Evolutionary conservation across 495 filamentous ascomycete genomes (phyloP), one percentile per base, ranked within the genome.

Genomic region (Trichoderma parareesei): DNA sequence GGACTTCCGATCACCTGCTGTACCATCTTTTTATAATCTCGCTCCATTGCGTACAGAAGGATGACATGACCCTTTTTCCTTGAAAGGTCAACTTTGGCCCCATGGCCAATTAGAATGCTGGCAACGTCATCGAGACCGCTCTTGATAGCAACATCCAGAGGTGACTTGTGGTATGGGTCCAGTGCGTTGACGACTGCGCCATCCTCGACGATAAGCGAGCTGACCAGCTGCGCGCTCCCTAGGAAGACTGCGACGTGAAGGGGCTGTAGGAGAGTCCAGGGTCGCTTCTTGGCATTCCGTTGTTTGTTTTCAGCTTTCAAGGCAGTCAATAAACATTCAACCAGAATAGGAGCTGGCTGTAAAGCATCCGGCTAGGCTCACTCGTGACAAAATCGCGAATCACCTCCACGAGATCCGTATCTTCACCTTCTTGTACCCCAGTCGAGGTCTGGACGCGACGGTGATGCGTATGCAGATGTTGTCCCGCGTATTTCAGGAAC

Each of bases 81-180:
- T 49, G 46, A 49, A 18, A 49, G 46, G 46, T 49, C 46, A 16
- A 49, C 46, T 49, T 49, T 49, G 46, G 46, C 46, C 4, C 46
- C 46, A 4, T 18, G 6, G 16, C 46, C 16, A 4, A 49, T 49
- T 18, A 49, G 46, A 16, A 49, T 49, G 46, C 46, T 49, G 8
- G 46, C 46, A n/a, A 49, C 46, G 16, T 9, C 46, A 18, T 49
- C 46, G 16, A 49, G 46, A 4, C 46, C 46, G 16, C 46, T 49
- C 16, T 49, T 49, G 6, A 49, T 49, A 16, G 46, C 46, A 49
- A 49, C 46, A 9, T 9, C n/a, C 46, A 49, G 46, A 4, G 46
- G 4, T 49, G 46, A 49, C 16, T 49, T 6, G 4, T 49, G 46
- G n/a, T 49, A 49, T 4, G 46, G 46, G n/a, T 49, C 46, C 16